A percentile compares a stretch with the other conserved stretches of the same genome.
phyloP scores from a whole-genome alignment of 1,284 basidiomycete genomes.

The Hemileccinum hortonii region DNA sequence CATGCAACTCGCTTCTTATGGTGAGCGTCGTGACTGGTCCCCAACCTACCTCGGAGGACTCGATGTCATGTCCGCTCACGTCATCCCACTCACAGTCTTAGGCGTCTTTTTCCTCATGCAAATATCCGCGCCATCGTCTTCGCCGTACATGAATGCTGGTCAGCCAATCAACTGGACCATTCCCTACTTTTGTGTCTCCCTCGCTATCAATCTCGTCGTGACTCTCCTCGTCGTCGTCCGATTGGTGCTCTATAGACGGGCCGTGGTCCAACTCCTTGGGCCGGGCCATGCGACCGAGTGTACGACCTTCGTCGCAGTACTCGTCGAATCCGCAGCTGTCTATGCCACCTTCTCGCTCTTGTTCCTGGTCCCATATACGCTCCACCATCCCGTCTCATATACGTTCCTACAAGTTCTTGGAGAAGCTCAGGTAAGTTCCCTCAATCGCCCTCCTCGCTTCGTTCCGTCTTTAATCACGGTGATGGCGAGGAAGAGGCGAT shows the following conservation, averaged over 20 bases:
- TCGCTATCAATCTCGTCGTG: slow-evolving; percentile 23
- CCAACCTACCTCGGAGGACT: background rate
- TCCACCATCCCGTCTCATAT: slow-evolving; percentile 16
- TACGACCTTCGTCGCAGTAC: slow-evolving; percentile 28
- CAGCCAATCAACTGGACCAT: slow-evolving; percentile 26
- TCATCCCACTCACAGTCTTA: slow-evolving; percentile 12
- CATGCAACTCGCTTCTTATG: slow-evolving; percentile 29
- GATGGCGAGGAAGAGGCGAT: too few species aligned
- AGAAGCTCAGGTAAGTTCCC: slow-evolving; percentile 25
- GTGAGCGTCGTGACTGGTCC: slow-evolving; percentile 8
- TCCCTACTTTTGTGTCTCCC: slow-evolving; percentile 28
- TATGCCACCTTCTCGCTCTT: slow-evolving; percentile 28
- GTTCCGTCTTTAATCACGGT: too few species aligned
- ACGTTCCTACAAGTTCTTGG: slow-evolving; percentile 29
- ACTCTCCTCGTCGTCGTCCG: slow-evolving; percentile 22
- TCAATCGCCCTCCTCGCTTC: background rate
- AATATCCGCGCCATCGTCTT: slow-evolving; percentile 29
- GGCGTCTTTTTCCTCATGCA: slow-evolving; percentile 28
- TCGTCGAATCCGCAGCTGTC: slow-evolving; percentile 29
- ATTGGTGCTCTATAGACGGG: slow-evolving; percentile 21
- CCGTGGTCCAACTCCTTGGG: slow-evolving; percentile 16
- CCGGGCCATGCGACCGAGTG: slow-evolving; percentile 22
- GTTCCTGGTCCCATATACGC: slow-evolving; percentile 25
- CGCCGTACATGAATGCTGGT: slow-evolving; percentile 19
- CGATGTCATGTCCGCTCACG: background rate